Percentiles rank a stretch among this genome's conserved stretches.
These are phyloP conservation scores for Exophiala aquamarina DNA, from an alignment of 2,329 filamentous ascomycete genomes.

Conservation along the genomic window DNA sequence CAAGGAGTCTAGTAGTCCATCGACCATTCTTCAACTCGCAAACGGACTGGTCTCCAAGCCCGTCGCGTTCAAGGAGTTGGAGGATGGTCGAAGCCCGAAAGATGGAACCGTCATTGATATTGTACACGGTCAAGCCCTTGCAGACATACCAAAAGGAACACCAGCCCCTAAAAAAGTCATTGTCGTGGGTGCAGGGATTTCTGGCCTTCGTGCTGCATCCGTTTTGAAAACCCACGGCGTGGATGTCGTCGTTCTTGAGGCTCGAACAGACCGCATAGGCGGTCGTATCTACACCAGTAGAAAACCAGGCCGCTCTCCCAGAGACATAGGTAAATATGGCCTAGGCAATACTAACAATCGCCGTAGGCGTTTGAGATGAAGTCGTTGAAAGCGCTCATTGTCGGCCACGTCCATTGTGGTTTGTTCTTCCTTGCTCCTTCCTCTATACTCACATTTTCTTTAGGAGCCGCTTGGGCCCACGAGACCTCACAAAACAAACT, in stretches of 20 bases:
- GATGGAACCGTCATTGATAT: conserved; percentile 13
- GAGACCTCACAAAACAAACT: conserved; percentile 47
- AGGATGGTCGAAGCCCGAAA: conserved; percentile 28
- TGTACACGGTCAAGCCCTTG: conserved; percentile 24
- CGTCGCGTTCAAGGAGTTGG: conserved; percentile 23
- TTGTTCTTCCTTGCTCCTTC: conserved; percentile 20
- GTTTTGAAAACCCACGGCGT: conserved; percentile 36
- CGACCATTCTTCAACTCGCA: conserved; percentile 27
- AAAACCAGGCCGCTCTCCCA: conserved; percentile 34
- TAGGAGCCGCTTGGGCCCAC: conserved; percentile 48
- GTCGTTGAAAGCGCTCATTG: conserved; percentile 27
- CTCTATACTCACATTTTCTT: conserved; percentile 20
- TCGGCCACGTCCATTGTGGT: conserved; percentile 25
- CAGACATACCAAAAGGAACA: conserved; percentile 15
- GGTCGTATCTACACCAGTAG: conserved; percentile 42
- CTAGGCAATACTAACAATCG: conserved; percentile 33
- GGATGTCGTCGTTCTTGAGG: conserved; percentile 38
- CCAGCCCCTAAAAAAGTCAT: conserved; percentile 30
- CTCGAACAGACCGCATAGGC: conserved; percentile 36
- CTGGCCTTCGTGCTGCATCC: conserved; percentile 37
- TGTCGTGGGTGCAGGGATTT: conserved; percentile 38
- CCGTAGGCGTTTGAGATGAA: conserved; percentile 28
- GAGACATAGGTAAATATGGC: conserved; percentile 41
- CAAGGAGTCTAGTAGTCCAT: conserved; percentile 29
- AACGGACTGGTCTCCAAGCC: conserved; percentile 21